These are phyloP conservation scores for Pseudogymnoascus sp. DNA, from an alignment of 2,329 filamentous ascomycete species.

Conservation along the genomic window DNA sequence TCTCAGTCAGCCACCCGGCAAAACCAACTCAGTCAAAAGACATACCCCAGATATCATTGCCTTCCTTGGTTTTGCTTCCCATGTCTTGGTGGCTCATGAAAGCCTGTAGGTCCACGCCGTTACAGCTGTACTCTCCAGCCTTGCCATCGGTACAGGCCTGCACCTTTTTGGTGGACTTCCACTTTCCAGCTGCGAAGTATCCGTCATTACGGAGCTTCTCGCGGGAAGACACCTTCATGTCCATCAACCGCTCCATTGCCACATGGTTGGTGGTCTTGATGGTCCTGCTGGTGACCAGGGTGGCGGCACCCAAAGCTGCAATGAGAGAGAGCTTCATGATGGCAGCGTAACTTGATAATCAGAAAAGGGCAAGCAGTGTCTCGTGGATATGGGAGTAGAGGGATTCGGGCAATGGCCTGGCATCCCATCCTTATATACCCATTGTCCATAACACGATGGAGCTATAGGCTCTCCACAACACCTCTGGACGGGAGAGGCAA, in stretches of 20 bases:
- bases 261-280: conserved; percentile 5
- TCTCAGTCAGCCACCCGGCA: conserved; percentile 26
- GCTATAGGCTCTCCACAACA: not conserved
- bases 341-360: not conserved
- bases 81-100: conserved; percentile 46
- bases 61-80: conserved; percentile 36
- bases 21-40: not conserved
- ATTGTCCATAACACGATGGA: not conserved
- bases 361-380: not conserved
- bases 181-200: not conserved
- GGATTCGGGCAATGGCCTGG: not conserved
- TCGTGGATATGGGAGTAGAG: conserved; percentile 3
- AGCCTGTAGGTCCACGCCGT: conserved; percentile 43
- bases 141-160: not conserved
- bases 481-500: not conserved
- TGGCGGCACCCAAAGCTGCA: conserved; percentile 3
- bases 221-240: not conserved
- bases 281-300: not conserved
- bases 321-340: not conserved
- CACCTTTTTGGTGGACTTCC: not conserved
- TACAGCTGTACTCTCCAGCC: conserved; percentile 7
- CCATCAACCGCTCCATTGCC: conserved; percentile 3
- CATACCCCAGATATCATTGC: conserved; percentile 2
- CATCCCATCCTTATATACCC: conserved; percentile 3
- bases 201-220: conserved; percentile 1